Percentiles rank a stretch among this genome's conserved stretches.
phyloP scores from a whole-genome alignment of 1,139 yeast genomes.

The Candida sp. region DNA sequence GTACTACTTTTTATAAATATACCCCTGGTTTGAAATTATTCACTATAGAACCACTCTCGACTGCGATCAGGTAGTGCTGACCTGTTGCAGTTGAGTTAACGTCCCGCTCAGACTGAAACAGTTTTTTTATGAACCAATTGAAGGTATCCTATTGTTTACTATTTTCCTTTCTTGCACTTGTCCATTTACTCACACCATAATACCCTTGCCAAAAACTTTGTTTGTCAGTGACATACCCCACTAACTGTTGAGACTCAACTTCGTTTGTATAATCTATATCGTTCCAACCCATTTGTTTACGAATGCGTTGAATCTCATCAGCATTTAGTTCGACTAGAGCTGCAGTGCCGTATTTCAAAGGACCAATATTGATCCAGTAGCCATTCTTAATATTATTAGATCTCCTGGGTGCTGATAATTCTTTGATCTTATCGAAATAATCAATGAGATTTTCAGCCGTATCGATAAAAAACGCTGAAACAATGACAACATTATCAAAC shows the following conservation, averaged over 20 bases:
- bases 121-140: too few relatives aligned
- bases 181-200: constrained; percentile 61
- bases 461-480: constrained; percentile 76
- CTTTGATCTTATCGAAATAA: constrained; percentile 61
- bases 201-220: constrained; percentile 74
- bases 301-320: constrained; percentile 55
- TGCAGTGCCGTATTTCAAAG: constrained; percentile 84
- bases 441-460: constrained; percentile 82
- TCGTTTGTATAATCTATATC: constrained; percentile 39
- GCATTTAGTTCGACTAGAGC: constrained; percentile 72
- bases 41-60: too few relatives aligned
- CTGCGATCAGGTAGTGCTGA: too few relatives aligned
- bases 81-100: too few relatives aligned
- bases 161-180: constrained; percentile 23
- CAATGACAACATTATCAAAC: constrained; percentile 53
- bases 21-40: too few relatives aligned
- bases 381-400: constrained; percentile 31
- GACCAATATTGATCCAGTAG: constrained; percentile 83
- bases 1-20: too few relatives aligned
- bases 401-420: constrained; percentile 38
- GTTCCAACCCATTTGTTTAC: constrained; percentile 62
- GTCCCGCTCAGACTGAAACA: too few relatives aligned
- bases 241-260: constrained; percentile 29
- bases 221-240: constrained; percentile 59
- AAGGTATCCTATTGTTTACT: too few relatives aligned